Evolutionary conservation across 768 basidiomycete species (phyloP).

Genomic region (Phanerochaete carnosa): DNA sequence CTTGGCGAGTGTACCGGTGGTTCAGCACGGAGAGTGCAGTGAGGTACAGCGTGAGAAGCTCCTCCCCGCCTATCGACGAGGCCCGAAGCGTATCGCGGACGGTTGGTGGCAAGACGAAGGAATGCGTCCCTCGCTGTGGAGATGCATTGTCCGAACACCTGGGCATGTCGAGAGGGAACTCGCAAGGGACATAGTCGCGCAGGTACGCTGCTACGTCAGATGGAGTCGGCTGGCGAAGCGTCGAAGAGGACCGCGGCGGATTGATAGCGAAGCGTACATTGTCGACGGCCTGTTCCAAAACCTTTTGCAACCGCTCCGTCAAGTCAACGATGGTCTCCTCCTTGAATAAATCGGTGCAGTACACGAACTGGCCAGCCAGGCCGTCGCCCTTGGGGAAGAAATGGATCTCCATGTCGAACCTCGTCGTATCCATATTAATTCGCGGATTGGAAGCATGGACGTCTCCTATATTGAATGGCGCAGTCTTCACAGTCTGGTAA

Average conservation of each 20-base stretch:
- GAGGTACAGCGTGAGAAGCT: neutral
- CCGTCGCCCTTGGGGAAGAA: neutral
- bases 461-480: neutral
- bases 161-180: neutral
- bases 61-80: neutral
- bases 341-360: neutral
- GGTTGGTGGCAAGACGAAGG: neutral
- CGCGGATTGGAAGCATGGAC: neutral
- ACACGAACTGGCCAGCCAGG: neutral
- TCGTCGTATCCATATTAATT: neutral
- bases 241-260: neutral
- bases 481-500: neutral
- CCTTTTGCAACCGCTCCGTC: neutral
- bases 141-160: neutral
- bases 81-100: neutral
- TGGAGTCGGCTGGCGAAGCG: neutral
- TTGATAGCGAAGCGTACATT: neutral
- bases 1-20: neutral
- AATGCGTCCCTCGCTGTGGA: neutral
- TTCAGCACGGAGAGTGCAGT: neutral
- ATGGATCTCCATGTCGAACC: neutral
- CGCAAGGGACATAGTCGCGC: neutral
- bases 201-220: neutral
- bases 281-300: neutral
- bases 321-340: neutral